Conservation (phyloP, 2,329 filamentous ascomycete species). For the Beauveria pseudobassiana region DNA sequence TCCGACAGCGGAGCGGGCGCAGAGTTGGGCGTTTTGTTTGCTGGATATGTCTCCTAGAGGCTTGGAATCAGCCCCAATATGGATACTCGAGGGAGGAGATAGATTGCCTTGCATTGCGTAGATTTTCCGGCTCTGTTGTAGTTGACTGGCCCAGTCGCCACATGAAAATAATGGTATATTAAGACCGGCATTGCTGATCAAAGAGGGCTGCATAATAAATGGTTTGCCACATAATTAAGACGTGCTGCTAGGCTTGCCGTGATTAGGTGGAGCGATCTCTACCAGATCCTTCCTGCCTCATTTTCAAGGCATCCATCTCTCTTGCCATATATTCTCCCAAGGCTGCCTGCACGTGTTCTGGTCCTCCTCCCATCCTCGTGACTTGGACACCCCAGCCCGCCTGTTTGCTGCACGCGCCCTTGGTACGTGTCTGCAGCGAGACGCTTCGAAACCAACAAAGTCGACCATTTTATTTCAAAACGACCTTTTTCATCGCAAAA, state of each 20-base stretch:
- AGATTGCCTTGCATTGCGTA: no score
- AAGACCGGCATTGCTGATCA: not conserved
- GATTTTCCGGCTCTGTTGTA: no score
- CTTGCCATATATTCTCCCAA: constrained; percentile 29
- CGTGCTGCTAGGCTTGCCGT: not conserved
- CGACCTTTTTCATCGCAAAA: not conserved
- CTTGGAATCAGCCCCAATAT: no score
- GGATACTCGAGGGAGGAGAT: no score
- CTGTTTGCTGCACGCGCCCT: constrained; percentile 5
- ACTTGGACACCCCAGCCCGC: constrained; percentile 20
- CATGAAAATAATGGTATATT: not conserved
- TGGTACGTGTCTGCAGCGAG: not conserved
- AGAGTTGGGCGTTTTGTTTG: not conserved
- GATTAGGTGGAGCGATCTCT: not conserved
- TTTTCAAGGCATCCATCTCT: not conserved
- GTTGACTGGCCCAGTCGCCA: no score
- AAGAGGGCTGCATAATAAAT: not conserved
- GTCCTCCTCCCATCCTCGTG: constrained; percentile 30
- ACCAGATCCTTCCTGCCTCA: not conserved
- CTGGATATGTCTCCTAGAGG: not conserved
- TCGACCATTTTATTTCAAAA: constrained; percentile 14
- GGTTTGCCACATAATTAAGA: not conserved
- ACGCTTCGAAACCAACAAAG: not conserved
- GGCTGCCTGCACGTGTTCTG: constrained; percentile 35
- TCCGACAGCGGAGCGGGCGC: not conserved